Base-by-base conservation (phyloP, 140 eudicot species). In the Eryngium alpinum region DNA sequence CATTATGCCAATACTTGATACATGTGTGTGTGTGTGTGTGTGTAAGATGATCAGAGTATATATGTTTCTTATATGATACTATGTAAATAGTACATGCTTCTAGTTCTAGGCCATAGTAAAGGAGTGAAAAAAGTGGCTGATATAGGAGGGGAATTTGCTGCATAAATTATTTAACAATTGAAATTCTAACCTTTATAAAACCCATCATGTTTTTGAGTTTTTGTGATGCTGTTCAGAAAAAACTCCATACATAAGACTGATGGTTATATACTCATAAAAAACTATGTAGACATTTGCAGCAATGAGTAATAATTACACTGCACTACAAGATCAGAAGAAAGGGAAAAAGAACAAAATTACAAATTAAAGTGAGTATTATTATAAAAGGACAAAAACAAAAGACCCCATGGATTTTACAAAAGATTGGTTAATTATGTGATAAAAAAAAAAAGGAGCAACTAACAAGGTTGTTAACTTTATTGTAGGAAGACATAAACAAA, bases 81-180 rank as follows among this genome's bases (percentile, higher is more conserved):
- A 72, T 72, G 77, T 21, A 19, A 2, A 52, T 33, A 38, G 77
- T 38, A 43, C 77, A 72, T 34, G 10, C 51, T 22, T 72, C 77
- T 83, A 85, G 84, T 22, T 72, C 77, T 83, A 85, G 84, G 83
- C 59, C 70, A 62, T 12, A 57, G 82, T 21, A 5, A 2, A 38
- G 46, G 46, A 38, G 46, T 38, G 46, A 7, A 38, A 38, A 38
- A 38, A 38, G 46, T 38, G 46, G 46, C 46, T 38, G 46, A 16
- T 43, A 77, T 72, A 6, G 46, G 46, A 15, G 74, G 33, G 73
- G 65, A 19, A 5, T 5, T 57, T 57, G 65, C 65, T 6, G 19
- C 65, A 57, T 17, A 18, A 17, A 60, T 9, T 4, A 38, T 38
- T 38, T 38, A 38, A 4, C 46, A 38, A 38, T 38, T 38, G 46